Evolutionary conservation across 140 eudicot genomes (phyloP).

Genomic region (Bidens hawaiensis): DNA sequence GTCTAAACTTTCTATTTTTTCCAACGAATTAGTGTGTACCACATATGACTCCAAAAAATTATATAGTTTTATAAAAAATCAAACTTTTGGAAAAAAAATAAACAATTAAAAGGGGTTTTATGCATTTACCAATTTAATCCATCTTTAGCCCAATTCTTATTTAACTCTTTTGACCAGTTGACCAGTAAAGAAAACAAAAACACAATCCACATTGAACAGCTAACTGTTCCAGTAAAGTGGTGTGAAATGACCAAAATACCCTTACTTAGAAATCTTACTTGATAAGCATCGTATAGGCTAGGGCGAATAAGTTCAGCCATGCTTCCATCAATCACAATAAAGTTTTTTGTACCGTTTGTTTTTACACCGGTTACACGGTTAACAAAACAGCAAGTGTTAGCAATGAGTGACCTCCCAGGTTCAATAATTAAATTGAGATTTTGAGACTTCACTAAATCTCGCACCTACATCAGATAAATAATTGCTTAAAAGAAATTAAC

Average conservation of each 20-base stretch:
- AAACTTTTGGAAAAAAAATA: background rate
- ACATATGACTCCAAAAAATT: background rate
- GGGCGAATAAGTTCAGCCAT: conserved; percentile 99
- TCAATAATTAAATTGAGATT: conserved; percentile 84
- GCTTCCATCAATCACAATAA: conserved; percentile 91
- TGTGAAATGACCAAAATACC: background rate
- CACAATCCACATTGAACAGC: too few relatives aligned
- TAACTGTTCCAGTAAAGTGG: too few relatives aligned
- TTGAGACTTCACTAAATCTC: conserved; percentile 75
- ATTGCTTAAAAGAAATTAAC: background rate
- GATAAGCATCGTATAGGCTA: conserved; percentile 89
- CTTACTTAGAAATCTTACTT: conserved; percentile 36
- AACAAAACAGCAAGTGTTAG: conserved; percentile 90
- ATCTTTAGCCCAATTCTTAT: background rate
- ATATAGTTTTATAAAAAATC: background rate
- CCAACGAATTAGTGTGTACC: too few relatives aligned
- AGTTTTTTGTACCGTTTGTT: conserved; percentile 83
- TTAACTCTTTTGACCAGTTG: background rate
- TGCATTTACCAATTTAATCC: background rate
- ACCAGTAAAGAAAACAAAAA: too few relatives aligned
- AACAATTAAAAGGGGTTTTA: background rate
- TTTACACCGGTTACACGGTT: conserved; percentile 90
- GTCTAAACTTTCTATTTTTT: too few relatives aligned
- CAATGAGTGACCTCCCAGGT: conserved; percentile 92
- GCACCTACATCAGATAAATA: conserved; percentile 44